phyloP scores from a whole-genome alignment of 768 basidiomycete genomes.

The Lactarius deliciosus region DNA sequence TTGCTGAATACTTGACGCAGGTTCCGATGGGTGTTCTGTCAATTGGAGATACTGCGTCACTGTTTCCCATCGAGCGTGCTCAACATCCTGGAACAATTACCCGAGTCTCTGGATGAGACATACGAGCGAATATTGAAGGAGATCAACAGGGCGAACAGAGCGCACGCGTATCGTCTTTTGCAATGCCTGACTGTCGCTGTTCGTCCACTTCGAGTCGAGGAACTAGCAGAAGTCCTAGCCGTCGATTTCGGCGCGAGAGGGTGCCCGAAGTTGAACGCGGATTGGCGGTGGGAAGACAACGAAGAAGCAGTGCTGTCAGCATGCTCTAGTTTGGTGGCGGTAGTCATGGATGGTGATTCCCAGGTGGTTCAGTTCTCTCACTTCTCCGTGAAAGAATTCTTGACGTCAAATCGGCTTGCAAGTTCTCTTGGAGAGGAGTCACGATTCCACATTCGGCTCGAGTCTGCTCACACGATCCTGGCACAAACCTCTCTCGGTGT shows the following conservation, averaged over 20 bases:
- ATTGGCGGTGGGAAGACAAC: background rate
- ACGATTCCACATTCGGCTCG: background rate
- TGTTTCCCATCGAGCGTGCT: background rate
- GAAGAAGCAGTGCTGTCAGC: background rate
- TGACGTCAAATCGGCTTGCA: background rate
- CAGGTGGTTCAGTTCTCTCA: no score
- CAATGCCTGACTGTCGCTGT: background rate
- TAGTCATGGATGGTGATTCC: no score
- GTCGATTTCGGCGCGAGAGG: background rate
- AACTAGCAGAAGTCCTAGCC: background rate
- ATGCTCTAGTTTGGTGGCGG: no score
- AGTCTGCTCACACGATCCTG: background rate
- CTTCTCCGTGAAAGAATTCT: background rate
- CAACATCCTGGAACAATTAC: background rate
- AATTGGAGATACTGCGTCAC: background rate
- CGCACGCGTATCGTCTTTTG: background rate
- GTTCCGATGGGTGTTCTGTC: conserved; percentile 8
- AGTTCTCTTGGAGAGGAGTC: background rate
- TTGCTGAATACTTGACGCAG: background rate
- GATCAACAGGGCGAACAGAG: background rate
- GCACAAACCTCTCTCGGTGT: background rate
- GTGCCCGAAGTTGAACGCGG: background rate
- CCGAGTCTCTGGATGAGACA: conserved; percentile 1
- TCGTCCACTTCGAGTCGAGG: conserved; percentile 1
- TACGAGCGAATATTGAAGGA: background rate